These are phyloP conservation scores for Leptographium radiaticola DNA, from an alignment of 2,329 filamentous ascomycete genomes.

Conservation along the genomic window DNA sequence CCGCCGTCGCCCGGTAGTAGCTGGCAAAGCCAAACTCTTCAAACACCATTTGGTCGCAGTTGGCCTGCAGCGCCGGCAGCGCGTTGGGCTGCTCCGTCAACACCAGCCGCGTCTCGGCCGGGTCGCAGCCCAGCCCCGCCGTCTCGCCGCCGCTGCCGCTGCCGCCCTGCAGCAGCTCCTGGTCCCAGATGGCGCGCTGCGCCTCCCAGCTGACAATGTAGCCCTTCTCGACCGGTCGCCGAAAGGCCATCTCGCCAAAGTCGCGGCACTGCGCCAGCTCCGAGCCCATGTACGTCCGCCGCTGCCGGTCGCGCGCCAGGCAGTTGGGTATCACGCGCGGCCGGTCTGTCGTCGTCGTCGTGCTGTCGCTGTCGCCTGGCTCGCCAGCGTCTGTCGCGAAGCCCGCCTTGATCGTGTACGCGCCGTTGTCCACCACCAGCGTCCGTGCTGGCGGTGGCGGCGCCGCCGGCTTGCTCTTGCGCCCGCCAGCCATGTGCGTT, in stretches of 20 bases:
- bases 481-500: conserved; percentile 27
- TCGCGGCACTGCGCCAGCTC: conserved; percentile 71
- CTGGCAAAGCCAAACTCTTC: conserved; percentile 91
- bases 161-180: conserved; percentile 65
- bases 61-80: conserved; percentile 66
- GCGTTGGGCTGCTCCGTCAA: conserved; percentile 79
- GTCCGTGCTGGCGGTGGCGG: conserved; percentile 49
- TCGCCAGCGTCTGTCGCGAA: conserved; percentile 39
- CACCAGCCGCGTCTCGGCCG: conserved; percentile 68
- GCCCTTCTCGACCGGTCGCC: conserved; percentile 84
- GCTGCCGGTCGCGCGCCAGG: conserved; percentile 70
- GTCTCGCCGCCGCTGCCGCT: conserved; percentile 31
- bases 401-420: conserved; percentile 81
- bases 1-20: conserved; percentile 68
- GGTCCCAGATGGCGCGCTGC: conserved; percentile 91
- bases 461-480: conserved; percentile 39
- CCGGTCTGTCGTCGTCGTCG: conserved; percentile 12
- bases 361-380: conserved; percentile 13
- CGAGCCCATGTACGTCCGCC: conserved; percentile 65
- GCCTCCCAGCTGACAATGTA: conserved; percentile 96
- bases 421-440: conserved; percentile 88
- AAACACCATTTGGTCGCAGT: conserved; percentile 93
- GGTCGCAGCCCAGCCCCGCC: conserved; percentile 49
- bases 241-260: conserved; percentile 77
- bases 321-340: conserved; percentile 77